Conservation (phyloP, 352 stramenopile genomes). For the Globisporangium camurandrum region DNA sequence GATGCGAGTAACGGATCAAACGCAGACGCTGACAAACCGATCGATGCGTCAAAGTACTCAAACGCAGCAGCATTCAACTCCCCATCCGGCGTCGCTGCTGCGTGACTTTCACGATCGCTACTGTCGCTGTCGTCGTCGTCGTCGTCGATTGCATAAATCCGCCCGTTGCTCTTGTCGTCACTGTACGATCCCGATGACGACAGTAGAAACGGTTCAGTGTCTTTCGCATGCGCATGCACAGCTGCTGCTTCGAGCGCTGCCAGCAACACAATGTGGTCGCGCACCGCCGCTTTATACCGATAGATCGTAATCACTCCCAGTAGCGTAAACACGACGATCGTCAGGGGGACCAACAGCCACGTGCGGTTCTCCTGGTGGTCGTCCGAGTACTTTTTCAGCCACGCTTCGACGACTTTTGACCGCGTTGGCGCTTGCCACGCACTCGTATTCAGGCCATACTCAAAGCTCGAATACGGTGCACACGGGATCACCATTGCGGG, state of each 20-base stretch:
- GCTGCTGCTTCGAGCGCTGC: slow-evolving; percentile 22
- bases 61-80: slow-evolving; percentile 38
- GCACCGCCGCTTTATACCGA: slow-evolving; percentile 35
- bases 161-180: too few relatives aligned
- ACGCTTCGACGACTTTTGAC: slow-evolving; percentile 30
- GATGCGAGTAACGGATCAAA: slow-evolving; percentile 34
- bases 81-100: too few relatives aligned
- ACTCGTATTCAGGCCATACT: slow-evolving; percentile 14
- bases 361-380: slow-evolving; percentile 41
- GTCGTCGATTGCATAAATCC: background rate
- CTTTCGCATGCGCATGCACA: slow-evolving; percentile 34
- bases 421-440: slow-evolving; percentile 30
- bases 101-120: slow-evolving; percentile 4
- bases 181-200: background rate
- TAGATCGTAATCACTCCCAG: slow-evolving; percentile 40
- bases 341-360: slow-evolving; percentile 53
- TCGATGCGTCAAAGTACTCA: slow-evolving; percentile 50
- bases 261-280: slow-evolving; percentile 20
- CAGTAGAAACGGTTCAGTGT: slow-evolving; percentile 38
- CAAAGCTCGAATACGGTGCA: slow-evolving; percentile 21
- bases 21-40: slow-evolving; percentile 47
- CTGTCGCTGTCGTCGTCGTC: slow-evolving; percentile 4
- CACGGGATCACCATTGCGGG: slow-evolving; percentile 59
- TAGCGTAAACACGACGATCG: slow-evolving; percentile 40
- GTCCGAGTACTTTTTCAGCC: slow-evolving; percentile 45